These are phyloP conservation scores for Aspergillus indologenus DNA, from an alignment of 495 filamentous ascomycete species.

Conservation along the genomic window DNA sequence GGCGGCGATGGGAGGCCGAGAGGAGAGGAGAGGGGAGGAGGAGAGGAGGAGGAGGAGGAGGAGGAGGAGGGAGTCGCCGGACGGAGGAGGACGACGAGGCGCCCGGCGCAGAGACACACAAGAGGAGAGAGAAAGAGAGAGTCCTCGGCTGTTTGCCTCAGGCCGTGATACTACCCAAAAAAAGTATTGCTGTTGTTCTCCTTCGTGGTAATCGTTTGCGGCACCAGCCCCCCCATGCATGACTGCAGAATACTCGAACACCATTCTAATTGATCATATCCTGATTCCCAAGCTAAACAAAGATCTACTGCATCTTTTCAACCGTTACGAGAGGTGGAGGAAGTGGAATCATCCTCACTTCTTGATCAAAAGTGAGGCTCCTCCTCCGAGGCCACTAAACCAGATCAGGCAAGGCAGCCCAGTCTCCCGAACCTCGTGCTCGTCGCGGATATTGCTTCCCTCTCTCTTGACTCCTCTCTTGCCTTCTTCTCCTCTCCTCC, in stretches of 20 bases:
- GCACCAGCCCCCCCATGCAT: neutral
- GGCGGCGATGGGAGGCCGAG: constrained; percentile 8
- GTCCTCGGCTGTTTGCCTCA: neutral
- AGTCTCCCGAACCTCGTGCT: constrained; percentile 24
- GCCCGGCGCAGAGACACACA: neutral
- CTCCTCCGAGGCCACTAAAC: constrained; percentile 26
- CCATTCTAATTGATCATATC: neutral
- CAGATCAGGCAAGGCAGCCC: constrained; percentile 27
- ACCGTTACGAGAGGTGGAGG: no score
- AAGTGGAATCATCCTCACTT: neutral
- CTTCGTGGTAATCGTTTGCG: neutral
- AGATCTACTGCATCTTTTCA: no score
- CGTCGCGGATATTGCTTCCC: constrained; percentile 20
- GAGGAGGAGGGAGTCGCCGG: neutral
- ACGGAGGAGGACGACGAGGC: constrained; percentile 1
- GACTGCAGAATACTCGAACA: neutral
- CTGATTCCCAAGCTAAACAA: no score
- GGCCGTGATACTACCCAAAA: neutral
- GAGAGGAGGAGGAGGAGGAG: neutral
- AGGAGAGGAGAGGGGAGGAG: constrained; percentile 16
- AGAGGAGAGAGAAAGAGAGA: neutral
- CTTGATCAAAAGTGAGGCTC: constrained; percentile 21
- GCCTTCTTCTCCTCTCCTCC: constrained; percentile 7
- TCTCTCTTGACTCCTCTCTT: constrained; percentile 13
- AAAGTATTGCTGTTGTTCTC: neutral